These are phyloP conservation scores for Leccinum griseonigrum DNA, from an alignment of 1,284 basidiomycete species.

Conservation along the genomic window DNA sequence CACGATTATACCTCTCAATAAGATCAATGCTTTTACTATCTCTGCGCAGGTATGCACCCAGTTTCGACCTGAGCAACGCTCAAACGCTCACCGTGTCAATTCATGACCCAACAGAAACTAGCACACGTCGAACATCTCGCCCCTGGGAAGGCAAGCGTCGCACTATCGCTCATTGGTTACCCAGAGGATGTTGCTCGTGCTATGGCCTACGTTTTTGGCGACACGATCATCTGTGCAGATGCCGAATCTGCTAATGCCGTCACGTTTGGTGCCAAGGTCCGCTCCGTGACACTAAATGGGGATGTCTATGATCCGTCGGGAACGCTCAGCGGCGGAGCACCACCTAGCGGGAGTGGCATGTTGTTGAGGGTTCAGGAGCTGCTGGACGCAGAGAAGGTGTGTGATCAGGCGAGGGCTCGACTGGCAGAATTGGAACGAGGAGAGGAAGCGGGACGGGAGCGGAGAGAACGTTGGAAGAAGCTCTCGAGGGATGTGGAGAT, in stretches of 20 bases:
- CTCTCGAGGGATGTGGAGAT: slow-evolving; percentile 79
- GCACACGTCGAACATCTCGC: slow-evolving; percentile 75
- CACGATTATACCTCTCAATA: slow-evolving; percentile 93
- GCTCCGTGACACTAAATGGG: slow-evolving; percentile 91
- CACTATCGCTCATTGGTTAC: slow-evolving; percentile 86
- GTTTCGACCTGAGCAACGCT: background rate
- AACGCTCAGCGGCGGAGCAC: slow-evolving; percentile 89
- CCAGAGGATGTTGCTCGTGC: slow-evolving; percentile 84
- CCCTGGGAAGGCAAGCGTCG: slow-evolving; percentile 81
- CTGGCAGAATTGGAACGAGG: slow-evolving; percentile 60
- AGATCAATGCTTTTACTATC: slow-evolving; percentile 77
- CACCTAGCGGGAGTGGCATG: slow-evolving; percentile 73
- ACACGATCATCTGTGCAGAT: slow-evolving; percentile 91
- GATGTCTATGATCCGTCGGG: slow-evolving; percentile 98
- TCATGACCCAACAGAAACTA: slow-evolving; percentile 59
- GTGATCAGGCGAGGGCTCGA: slow-evolving; percentile 52
- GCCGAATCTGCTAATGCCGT: slow-evolving; percentile 86
- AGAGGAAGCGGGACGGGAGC: slow-evolving; percentile 51
- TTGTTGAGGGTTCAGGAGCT: slow-evolving; percentile 88
- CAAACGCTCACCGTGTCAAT: background rate
- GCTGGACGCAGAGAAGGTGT: slow-evolving; percentile 51
- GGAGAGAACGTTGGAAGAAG: slow-evolving; percentile 69
- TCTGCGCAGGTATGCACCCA: slow-evolving; percentile 51
- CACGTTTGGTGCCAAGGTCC: slow-evolving; percentile 76
- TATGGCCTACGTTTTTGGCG: slow-evolving; percentile 93